Evolutionary conservation across 2,329 filamentous ascomycete genomes (phyloP), one percentile per base, ranked within the genome.

Genomic region (Cercospora sp.): DNA sequence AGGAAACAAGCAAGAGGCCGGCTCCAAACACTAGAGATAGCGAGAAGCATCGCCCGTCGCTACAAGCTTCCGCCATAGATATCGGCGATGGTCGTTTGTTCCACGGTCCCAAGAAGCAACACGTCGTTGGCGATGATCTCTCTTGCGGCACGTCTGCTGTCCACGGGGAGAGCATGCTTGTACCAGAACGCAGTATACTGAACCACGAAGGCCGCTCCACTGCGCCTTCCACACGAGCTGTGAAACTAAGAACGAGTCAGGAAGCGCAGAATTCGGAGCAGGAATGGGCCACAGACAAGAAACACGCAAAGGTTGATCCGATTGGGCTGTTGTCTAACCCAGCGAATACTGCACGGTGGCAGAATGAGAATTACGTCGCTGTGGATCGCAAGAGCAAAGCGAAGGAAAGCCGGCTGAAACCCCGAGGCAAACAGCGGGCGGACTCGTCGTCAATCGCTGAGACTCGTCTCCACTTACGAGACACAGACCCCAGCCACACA

Each of bases 271-370:
- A n/a, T 23, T 18, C 7, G 18, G 31, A 53, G 20, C 68, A 66
- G 31, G 62, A 45, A 16, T n/a, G 30, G n/a, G 66, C 65, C 33
- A 62, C 53, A 39, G 61, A 61, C 16, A 62, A 61, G 31, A 13
- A 16, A 6, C 70, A 67, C 36, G 63, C 66, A 5, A 67, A 45
- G 33, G 66, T 70, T 12, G 71, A 72, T 58, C 31, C 28, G 3
- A 58, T 67, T 13, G 71, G 71, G 18, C 63, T 72, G 8, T 42
- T 58, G n/a, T 67, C 63, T 12, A 65, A 66, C 45, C 48, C 67
- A 4, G 61, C 59, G 12, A 67, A 51, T 42, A 51, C 53, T 9
- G 69, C 67, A 10, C 9, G 51, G 45, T 72, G 70, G 70, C 31
- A 65, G 26, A 57, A 55, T 28, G 48, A 67, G n/a, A 64, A 67